Evolutionary conservation across 129 eudicot species (phyloP).

Genomic region (Mikania micrantha): DNA sequence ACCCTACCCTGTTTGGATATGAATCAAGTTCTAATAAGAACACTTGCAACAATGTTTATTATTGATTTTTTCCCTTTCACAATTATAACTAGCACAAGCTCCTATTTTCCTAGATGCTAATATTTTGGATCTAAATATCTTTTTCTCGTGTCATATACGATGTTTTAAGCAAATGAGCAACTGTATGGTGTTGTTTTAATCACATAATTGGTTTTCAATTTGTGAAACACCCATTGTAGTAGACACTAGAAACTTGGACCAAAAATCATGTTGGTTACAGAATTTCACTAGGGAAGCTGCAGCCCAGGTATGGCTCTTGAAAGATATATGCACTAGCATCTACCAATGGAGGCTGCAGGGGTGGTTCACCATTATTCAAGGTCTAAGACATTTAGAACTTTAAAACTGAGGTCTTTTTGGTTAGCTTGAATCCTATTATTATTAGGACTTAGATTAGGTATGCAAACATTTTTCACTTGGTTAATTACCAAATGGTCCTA

Average conservation of each 20-base stretch:
- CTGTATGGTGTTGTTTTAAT: neutral
- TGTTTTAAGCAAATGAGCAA: neutral
- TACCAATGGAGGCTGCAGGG: too few species aligned
- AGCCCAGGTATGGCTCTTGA: too few species aligned
- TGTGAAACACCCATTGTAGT: neutral
- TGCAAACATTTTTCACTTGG: too few species aligned
- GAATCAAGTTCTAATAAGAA: slow-evolving; percentile 5
- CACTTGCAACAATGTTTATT: neutral
- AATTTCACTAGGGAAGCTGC: neutral
- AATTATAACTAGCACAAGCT: slow-evolving; percentile 4
- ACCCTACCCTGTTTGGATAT: slow-evolving; percentile 1
- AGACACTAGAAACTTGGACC: neutral
- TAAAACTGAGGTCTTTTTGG: too few species aligned
- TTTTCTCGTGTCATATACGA: neutral
- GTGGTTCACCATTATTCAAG: too few species aligned
- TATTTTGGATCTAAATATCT: neutral
- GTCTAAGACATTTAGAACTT: too few species aligned
- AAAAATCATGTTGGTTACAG: neutral
- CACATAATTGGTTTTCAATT: neutral
- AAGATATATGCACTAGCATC: too few species aligned
- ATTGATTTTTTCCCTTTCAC: slow-evolving; percentile 7
- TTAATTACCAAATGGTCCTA: too few species aligned
- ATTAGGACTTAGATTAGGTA: too few species aligned
- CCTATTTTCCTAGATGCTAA: neutral
- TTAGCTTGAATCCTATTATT: too few species aligned